These are phyloP conservation scores for Neltuma alba DNA, from an alignment of 306 rosid species.

Conservation along the genomic window DNA sequence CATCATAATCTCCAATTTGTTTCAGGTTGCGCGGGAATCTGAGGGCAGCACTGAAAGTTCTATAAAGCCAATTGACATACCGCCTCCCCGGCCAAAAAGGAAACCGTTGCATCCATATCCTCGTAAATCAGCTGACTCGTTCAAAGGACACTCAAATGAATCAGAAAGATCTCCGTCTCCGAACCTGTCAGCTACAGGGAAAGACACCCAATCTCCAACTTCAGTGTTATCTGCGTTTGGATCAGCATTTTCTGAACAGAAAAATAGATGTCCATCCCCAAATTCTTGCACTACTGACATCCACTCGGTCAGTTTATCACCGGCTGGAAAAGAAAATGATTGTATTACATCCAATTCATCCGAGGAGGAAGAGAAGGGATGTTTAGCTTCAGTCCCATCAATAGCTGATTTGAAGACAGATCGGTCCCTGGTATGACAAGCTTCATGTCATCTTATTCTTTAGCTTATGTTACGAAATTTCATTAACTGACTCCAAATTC, in stretches of 20 bases:
- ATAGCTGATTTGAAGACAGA: constrained; percentile 39
- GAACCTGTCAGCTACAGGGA: constrained; percentile 49
- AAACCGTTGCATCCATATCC: constrained; percentile 97
- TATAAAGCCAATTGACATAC: constrained; percentile 71
- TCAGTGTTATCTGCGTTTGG: constrained; percentile 57
- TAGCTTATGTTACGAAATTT: not conserved
- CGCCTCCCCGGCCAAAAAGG: constrained; percentile 97
- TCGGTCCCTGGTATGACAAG: constrained; percentile 53
- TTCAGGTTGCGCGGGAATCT: constrained; percentile 77
- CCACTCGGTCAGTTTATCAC: constrained; percentile 50
- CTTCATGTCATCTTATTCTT: constrained; percentile 28
- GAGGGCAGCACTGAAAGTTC: constrained; percentile 59
- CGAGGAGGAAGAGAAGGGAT: constrained; percentile 53
- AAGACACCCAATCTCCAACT: constrained; percentile 71
- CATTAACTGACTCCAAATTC: not conserved
- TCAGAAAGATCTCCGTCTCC: constrained; percentile 65
- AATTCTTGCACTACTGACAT: constrained; percentile 69
- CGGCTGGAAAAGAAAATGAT: constrained; percentile 58
- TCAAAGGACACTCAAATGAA: constrained; percentile 50
- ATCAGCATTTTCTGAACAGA: constrained; percentile 54
- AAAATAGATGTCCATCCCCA: constrained; percentile 62
- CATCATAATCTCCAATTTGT: constrained; percentile 30
- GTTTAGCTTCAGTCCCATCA: constrained; percentile 36
- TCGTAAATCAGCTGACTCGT: constrained; percentile 59
- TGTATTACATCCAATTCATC: constrained; percentile 48